Conservation (phyloP, 208 protist species). For the Leishmania gerbilli region DNA sequence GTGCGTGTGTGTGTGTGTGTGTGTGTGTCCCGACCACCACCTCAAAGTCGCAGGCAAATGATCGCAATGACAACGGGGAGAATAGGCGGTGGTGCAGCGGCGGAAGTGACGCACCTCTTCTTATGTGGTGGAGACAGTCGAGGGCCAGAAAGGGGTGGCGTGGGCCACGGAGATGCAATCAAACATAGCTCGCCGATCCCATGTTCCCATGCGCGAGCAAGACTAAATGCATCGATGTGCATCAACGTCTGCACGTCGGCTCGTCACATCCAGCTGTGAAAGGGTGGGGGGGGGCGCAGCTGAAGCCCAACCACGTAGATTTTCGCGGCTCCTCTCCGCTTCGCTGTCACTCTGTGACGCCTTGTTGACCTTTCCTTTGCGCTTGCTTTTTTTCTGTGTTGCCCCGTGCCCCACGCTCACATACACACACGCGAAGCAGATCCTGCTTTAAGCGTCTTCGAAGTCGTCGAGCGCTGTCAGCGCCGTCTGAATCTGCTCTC, state of each 20-base stretch:
- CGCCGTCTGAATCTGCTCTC: slow-evolving; percentile 68
- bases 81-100: neutral
- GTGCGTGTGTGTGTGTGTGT: neutral
- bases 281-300: too few relatives aligned
- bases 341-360: neutral
- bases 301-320: neutral
- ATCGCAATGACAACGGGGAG: neutral
- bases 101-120: neutral
- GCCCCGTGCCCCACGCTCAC: neutral
- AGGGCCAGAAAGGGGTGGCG: neutral
- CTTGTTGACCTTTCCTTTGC: neutral
- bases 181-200: neutral
- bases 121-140: neutral
- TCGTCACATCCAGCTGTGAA: neutral
- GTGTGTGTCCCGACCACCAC: neutral
- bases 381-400: neutral
- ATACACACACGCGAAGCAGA: neutral
- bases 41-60: neutral
- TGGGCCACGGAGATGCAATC: neutral
- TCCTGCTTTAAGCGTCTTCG: slow-evolving; percentile 61
- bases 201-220: neutral
- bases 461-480: slow-evolving; percentile 87
- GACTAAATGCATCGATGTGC: neutral
- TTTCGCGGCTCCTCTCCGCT: neutral
- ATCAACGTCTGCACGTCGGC: neutral